Conservation (phyloP, 2,329 filamentous ascomycete species). For the Verticillium longisporum region DNA sequence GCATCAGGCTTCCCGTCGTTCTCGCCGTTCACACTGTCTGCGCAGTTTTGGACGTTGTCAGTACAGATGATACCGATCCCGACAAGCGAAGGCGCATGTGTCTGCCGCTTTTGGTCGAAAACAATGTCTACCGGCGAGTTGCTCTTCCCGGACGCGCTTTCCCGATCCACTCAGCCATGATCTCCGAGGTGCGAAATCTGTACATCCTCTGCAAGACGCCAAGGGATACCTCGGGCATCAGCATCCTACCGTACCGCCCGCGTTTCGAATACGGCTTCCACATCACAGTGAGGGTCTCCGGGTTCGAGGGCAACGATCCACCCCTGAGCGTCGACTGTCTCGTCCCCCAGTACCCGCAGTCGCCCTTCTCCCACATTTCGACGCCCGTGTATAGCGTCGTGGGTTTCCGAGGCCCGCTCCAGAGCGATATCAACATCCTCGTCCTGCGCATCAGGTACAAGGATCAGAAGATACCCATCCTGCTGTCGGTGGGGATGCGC, state of each 20-base stretch:
- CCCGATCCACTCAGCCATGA: conserved; percentile 2
- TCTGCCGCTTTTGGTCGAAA: conserved; percentile 5
- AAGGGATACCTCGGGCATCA: neutral
- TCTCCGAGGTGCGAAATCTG: conserved; percentile 3
- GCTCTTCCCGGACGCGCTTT: conserved; percentile 4
- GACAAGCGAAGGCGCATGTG: conserved; percentile 5
- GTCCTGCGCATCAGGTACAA: conserved; percentile 2
- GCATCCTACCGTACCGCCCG: conserved; percentile 4
- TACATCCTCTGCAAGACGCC: conserved; percentile 2
- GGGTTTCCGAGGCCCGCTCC: conserved; percentile 3
- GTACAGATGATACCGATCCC: conserved; percentile 5
- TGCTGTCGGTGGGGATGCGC: neutral
- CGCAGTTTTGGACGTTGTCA: conserved; percentile 6
- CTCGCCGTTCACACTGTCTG: conserved; percentile 5
- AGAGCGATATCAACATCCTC: neutral
- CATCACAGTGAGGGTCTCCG: conserved; percentile 1
- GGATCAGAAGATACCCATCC: neutral
- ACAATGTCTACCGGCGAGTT: conserved; percentile 2
- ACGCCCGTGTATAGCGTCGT: conserved; percentile 5
- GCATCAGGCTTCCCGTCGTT: conserved; percentile 4
- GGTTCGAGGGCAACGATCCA: conserved; percentile 1
- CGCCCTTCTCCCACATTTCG: conserved; percentile 3
- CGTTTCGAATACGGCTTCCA: conserved; percentile 5
- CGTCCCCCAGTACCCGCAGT: conserved; percentile 8
- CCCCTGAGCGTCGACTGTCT: conserved; percentile 2